Evolutionary conservation across 106 monocot species (phyloP), one percentile per base, ranked within the genome.

Genomic region (Ottelia alismoides): DNA sequence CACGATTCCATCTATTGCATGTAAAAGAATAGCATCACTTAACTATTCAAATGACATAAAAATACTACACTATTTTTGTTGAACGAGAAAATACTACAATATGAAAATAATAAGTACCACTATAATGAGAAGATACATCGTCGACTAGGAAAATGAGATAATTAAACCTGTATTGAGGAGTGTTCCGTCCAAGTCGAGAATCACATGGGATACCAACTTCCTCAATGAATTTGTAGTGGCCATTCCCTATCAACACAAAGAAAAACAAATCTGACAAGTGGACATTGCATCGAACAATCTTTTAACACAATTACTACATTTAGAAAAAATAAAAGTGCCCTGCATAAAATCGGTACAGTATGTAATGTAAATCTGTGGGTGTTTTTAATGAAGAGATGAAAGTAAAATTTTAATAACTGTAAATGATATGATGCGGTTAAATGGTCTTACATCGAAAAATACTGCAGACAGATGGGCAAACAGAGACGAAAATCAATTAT

Each of bases 161-260:
- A 32, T 7, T 49, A 10, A 26, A 83, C 87, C 87, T 82, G 87
- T 88, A 58, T 88, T 82, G 48, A 88, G 47, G 60, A 88, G 78
- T 28, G 87, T 88, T 3, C 82, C 87, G 70, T 88, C 87, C 59
- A 88, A 70, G 63, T 88, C 82, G 11, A 88, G 51, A 70, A 88
- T 82, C 48, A 88, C 87, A 70, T 79, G 79, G n/a, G 87, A 79
- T 35, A 82, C 49, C 66, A 82, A 30, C 57, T 58, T 69, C 24
- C 25, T 28, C 22, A 79, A 56, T 16, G 69, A 27, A 52, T 83
- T 83, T 27, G 78, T 43, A 16, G 40, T 43, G 40, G 40, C 40
- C 40, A 43, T 43, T 43, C 16, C 16, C 40, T 16, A 6, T 43
- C 40, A 7, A 43, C 6, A 7, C 6, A 43, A 43, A 43, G 10